Base-by-base conservation (phyloP, 1,139 yeast species). In the Pichia sp. region DNA sequence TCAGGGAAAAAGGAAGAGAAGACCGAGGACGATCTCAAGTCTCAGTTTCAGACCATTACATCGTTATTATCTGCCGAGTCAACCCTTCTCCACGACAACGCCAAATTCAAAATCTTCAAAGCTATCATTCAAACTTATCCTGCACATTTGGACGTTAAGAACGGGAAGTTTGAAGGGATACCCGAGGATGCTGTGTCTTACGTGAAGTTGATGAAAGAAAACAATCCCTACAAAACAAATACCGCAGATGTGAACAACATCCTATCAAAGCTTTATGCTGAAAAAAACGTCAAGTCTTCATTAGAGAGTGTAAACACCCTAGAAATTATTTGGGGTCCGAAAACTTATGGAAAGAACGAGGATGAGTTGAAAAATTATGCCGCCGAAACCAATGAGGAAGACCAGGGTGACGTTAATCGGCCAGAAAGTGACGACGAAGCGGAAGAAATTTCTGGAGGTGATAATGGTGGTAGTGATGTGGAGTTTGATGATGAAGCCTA, bases 231-330 rank as follows among this genome's bases (percentile, higher is more conserved):
- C 66, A 79, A 78, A 42, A 78, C 79, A 49, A 69, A 73, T 65
- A 67, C 75, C 50, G 67, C 72, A 60, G 71, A 64, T 38, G 58
- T 77, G 55, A 73, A 81, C 66, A 73, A 76, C 60, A 65, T 79
- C 58, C 73, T 82, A 23, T 84, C 90, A 4, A 78, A 76, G 55
- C 58, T 86, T 16, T 81, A 85, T 79, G 87, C 87, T 62, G 74
- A 75, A 55, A 80, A 80, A 54, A 71, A 73, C 7, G 70, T 84
- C 15, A 82, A 80, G 62, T 71, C 71, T 15, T 64, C 76, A 1
- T 63, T 82, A 29, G 73, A 70, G 7, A 79, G 76, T 23, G 75
- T 82, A 49, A 87, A 84, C 52, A 74, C 79, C 2, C 70, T 85
- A 60, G 90, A 90, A 8, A 74, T 81, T 55, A 77, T 82, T 50